Evolutionary conservation across 1,139 yeast genomes (phyloP).

Genomic region (Geotrichum histeridarum): DNA sequence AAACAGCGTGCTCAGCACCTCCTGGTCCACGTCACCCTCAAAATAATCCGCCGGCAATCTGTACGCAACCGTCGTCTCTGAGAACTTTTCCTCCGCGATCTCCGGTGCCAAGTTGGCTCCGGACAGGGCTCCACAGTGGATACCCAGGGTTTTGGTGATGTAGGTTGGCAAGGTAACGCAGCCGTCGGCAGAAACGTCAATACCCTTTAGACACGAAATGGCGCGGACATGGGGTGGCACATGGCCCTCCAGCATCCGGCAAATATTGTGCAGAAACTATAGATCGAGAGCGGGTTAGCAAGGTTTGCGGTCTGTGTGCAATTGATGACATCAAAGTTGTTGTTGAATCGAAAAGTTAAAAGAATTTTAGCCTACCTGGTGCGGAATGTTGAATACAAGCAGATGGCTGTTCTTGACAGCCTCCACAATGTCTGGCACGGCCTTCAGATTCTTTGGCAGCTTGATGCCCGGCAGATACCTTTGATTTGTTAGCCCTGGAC

Average conservation of each 20-base stretch:
- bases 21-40: conserved; percentile 75
- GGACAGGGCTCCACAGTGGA: conserved; percentile 87
- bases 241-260: conserved; percentile 69
- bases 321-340: not conserved
- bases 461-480: conserved; percentile 66
- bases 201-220: conserved; percentile 87
- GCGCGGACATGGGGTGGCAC: conserved; percentile 69
- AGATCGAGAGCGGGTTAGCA: conserved; percentile 28
- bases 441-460: conserved; percentile 74
- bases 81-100: conserved; percentile 88
- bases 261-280: conserved; percentile 51
- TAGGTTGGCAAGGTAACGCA: conserved; percentile 72
- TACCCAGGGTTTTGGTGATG: conserved; percentile 69
- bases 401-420: conserved; percentile 76
- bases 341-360: not conserved
- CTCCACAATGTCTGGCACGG: conserved; percentile 73
- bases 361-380: conserved; percentile 41
- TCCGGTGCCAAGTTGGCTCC: conserved; percentile 96
- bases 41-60: conserved; percentile 43
- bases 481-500: not conserved
- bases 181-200: conserved; percentile 74
- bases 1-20: conserved; percentile 65
- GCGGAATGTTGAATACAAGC: conserved; percentile 86
- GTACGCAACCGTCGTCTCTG: conserved; percentile 95
- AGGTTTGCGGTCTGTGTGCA: too few relatives aligned